Evolutionary conservation across 768 basidiomycete species (phyloP).

Genomic region (Mycena alexandri): DNA sequence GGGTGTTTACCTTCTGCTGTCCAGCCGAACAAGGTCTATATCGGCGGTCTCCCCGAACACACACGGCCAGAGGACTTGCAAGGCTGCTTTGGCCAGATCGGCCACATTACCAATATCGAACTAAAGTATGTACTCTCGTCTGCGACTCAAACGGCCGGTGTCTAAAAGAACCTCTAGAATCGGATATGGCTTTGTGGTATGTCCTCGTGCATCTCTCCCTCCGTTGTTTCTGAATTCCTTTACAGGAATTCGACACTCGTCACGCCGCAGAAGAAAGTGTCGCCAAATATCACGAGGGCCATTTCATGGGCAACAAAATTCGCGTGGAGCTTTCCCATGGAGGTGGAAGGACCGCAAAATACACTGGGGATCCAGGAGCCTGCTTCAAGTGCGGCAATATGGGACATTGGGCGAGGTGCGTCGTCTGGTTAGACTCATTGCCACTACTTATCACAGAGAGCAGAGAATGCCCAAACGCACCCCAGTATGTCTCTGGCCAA

Average conservation of each 20-base stretch:
- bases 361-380: constrained; percentile 86
- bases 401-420: constrained; percentile 92
- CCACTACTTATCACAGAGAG: constrained; percentile 13
- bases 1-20: constrained; percentile 78
- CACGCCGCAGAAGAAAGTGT: constrained; percentile 91
- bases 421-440: constrained; percentile 20
- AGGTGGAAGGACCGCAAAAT: constrained; percentile 84
- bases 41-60: constrained; percentile 90
- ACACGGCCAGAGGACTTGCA: constrained; percentile 88
- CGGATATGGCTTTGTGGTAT: constrained; percentile 92
- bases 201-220: constrained; percentile 43
- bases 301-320: constrained; percentile 94
- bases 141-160: constrained; percentile 30
- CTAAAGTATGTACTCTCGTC: constrained; percentile 72
- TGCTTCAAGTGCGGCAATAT: constrained; percentile 89
- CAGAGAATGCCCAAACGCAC: constrained; percentile 80
- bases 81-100: constrained; percentile 90
- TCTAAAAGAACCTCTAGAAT: constrained; percentile 59
- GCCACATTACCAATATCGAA: constrained; percentile 80
- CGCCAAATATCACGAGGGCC: constrained; percentile 89
- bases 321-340: constrained; percentile 89
- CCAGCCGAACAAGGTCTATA: constrained; percentile 95
- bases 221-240: constrained; percentile 5
- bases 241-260: constrained; percentile 84
- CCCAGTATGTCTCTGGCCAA: constrained; percentile 58